phyloP scores from a whole-genome alignment of 306 rosid species.

The Fragaria iinumae region DNA sequence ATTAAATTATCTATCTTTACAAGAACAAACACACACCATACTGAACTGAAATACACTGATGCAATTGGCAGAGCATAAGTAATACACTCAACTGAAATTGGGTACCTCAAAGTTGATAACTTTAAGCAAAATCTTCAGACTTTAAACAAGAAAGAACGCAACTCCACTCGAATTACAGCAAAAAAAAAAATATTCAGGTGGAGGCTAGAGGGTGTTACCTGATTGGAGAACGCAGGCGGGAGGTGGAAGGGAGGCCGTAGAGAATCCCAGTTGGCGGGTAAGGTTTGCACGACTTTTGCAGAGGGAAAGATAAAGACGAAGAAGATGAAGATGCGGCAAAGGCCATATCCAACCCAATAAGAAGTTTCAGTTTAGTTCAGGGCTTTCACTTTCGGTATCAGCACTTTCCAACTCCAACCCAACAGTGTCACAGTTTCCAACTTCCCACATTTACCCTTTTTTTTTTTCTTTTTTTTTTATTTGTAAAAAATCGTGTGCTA shows the following conservation, averaged over 20 bases:
- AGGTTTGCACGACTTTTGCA: not conserved
- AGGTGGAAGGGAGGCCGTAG: not conserved
- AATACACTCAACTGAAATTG: not conserved
- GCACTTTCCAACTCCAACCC: too few species aligned
- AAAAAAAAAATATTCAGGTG: not conserved
- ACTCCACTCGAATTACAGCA: not conserved
- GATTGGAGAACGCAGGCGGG: constrained; percentile 7
- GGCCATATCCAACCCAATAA: constrained; percentile 4
- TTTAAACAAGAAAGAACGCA: not conserved
- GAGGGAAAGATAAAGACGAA: not conserved
- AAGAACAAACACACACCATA: not conserved
- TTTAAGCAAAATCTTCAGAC: not conserved
- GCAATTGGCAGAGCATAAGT: constrained; percentile 5
- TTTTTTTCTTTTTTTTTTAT: too few species aligned
- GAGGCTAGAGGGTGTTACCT: constrained; percentile 7
- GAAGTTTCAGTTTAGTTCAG: not conserved
- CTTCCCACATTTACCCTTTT: too few species aligned
- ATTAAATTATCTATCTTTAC: not conserved
- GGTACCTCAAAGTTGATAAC: not conserved
- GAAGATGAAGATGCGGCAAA: not conserved
- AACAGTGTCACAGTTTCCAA: too few species aligned
- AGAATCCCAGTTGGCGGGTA: not conserved
- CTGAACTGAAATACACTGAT: not conserved
- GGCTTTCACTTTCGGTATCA: not conserved
- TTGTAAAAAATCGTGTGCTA: too few species aligned